phyloP scores from a whole-genome alignment of 352 stramenopile genomes.

The Phytophthora fragariae region DNA sequence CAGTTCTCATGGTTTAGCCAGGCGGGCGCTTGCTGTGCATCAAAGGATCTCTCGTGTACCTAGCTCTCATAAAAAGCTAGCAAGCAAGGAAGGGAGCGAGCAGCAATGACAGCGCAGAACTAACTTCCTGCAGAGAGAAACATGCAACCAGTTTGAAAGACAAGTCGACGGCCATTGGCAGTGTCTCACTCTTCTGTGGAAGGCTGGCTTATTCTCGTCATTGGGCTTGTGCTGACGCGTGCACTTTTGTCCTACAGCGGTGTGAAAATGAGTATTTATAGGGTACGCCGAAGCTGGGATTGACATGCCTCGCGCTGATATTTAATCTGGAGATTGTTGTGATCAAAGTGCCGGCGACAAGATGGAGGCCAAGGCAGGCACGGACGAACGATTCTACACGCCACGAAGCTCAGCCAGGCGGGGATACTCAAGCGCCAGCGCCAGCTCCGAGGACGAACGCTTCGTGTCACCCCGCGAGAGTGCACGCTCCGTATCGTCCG shows the following conservation, averaged over 20 bases:
- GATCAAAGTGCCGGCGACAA: not conserved
- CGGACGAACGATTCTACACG: constrained; percentile 74
- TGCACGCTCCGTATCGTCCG: constrained; percentile 67
- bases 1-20: constrained; percentile 13
- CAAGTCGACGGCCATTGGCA: constrained; percentile 9
- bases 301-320: not conserved
- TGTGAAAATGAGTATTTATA: constrained; percentile 31
- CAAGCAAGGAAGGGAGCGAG: constrained; percentile 14
- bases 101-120: constrained; percentile 11
- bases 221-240: constrained; percentile 12
- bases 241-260: not conserved
- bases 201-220: constrained; percentile 19
- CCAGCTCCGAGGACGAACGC: constrained; percentile 65
- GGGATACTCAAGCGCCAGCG: constrained; percentile 56
- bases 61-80: constrained; percentile 22
- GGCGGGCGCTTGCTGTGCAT: constrained; percentile 12
- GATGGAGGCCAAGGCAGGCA: constrained; percentile 56
- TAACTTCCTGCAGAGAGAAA: constrained; percentile 40
- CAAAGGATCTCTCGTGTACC: constrained; percentile 11
- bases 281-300: not conserved
- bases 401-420: constrained; percentile 63
- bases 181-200: constrained; percentile 1
- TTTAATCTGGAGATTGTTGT: constrained; percentile 22
- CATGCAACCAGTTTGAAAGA: constrained; percentile 46
- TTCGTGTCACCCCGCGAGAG: constrained; percentile 65